Conservation (phyloP, 345 rosid species). For the Populus euphratica region DNA sequence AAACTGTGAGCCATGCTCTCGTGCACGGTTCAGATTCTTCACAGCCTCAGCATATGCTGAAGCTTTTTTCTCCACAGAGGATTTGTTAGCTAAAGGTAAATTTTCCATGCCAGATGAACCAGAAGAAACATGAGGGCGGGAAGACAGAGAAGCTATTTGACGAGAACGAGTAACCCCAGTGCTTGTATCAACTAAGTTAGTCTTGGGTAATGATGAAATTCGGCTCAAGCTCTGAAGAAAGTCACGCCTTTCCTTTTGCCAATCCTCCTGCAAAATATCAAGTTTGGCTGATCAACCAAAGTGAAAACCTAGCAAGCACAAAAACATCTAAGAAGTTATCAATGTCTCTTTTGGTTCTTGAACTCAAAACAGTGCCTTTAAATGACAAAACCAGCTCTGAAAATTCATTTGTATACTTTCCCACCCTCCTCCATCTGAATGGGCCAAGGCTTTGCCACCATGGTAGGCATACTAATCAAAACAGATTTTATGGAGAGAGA, state of each 20-base stretch:
- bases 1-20: conserved; percentile 73
- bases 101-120: conserved; percentile 52
- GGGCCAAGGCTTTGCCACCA: not conserved
- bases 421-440: too few species aligned
- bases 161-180: conserved; percentile 43
- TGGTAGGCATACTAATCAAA: not conserved
- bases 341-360: not conserved
- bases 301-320: conserved; percentile 6
- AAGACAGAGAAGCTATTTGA: conserved; percentile 51
- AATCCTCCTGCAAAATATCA: conserved; percentile 64
- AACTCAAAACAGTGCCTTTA: not conserved
- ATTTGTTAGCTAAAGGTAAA: conserved; percentile 59
- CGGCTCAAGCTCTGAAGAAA: conserved; percentile 92
- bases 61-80: conserved; percentile 70
- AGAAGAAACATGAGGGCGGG: conserved; percentile 59
- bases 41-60: conserved; percentile 76
- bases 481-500: not conserved
- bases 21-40: conserved; percentile 69
- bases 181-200: conserved; percentile 47
- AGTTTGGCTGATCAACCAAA: conserved; percentile 9
- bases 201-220: conserved; percentile 77
- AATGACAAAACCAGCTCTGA: not conserved
- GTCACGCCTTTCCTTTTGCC: conserved; percentile 92
- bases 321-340: conserved; percentile 10
- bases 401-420: not conserved